Percentiles rank a stretch among this genome's conserved stretches.
Conservation (phyloP, 2,329 filamentous ascomycete species). For the Neobulgaria alba region DNA sequence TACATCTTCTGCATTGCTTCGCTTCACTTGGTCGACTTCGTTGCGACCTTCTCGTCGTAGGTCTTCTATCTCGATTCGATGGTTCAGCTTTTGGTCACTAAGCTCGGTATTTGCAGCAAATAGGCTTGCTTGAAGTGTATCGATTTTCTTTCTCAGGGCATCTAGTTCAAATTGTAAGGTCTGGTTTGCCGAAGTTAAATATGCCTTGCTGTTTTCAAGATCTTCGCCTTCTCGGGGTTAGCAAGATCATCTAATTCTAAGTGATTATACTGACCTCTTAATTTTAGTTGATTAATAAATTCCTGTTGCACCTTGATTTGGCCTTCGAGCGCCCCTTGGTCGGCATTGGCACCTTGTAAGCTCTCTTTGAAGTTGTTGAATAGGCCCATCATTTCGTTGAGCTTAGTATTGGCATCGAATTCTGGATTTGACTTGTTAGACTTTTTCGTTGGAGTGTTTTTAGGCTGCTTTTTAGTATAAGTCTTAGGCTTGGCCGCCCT, state of each 20-base stretch:
- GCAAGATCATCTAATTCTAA: too few species aligned
- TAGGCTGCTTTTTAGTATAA: too few species aligned
- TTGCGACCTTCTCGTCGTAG: slow-evolving; percentile 43
- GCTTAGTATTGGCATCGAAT: slow-evolving; percentile 70
- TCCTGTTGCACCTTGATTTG: too few species aligned
- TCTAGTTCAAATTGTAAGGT: slow-evolving; percentile 61
- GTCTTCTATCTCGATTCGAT: slow-evolving; percentile 48
- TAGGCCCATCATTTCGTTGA: slow-evolving; percentile 68
- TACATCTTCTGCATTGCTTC: slow-evolving; percentile 43
- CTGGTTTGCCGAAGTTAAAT: slow-evolving; percentile 34
- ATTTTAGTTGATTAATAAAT: too few species aligned
- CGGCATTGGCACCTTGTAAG: slow-evolving; percentile 59
- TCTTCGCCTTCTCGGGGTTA: too few species aligned
- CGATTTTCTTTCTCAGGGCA: slow-evolving; percentile 37
- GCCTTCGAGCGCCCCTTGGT: slow-evolving; percentile 64
- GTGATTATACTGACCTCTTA: too few species aligned
- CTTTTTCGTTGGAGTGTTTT: too few species aligned
- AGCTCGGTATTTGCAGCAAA: slow-evolving; percentile 39
- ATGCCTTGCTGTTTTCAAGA: slow-evolving; percentile 36
- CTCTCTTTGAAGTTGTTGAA: slow-evolving; percentile 64
- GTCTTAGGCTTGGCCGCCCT: too few species aligned
- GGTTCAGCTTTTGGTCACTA: slow-evolving; percentile 37
- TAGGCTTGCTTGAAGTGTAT: slow-evolving; percentile 33
- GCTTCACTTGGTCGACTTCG: slow-evolving; percentile 45
- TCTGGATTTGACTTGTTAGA: too few species aligned